Conservation (phyloP, 1,139 yeast species). For the Hanseniaspora gamundiae region DNA sequence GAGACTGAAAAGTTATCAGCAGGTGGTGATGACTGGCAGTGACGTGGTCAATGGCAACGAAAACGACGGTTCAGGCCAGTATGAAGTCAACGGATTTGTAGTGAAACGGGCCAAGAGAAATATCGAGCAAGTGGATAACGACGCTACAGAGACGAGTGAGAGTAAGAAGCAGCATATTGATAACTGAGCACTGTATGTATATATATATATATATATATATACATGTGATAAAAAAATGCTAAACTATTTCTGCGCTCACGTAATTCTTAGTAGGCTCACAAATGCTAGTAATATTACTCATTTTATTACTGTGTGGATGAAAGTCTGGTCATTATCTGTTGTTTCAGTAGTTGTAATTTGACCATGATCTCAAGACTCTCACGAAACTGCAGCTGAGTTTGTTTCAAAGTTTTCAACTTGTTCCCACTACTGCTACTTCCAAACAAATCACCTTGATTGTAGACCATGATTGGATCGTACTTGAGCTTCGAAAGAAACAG, state of each 20-base stretch:
- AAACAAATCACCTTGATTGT: not conserved
- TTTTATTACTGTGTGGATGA: not conserved
- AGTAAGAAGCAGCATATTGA: not conserved
- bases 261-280: too few relatives aligned
- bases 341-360: not conserved
- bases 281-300: too few relatives aligned
- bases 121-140: not conserved
- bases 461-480: not conserved
- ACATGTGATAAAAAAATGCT: too few relatives aligned
- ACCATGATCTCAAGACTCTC: not conserved
- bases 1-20: constrained; percentile 58
- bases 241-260: too few relatives aligned
- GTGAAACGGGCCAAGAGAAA: constrained; percentile 1
- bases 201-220: too few relatives aligned
- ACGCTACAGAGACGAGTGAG: not conserved
- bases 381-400: not conserved
- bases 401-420: not conserved
- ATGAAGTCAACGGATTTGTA: constrained; percentile 6
- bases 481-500: not conserved
- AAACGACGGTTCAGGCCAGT: not conserved
- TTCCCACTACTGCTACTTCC: not conserved
- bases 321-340: not conserved
- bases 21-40: constrained; percentile 32
- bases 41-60: constrained; percentile 4
- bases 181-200: too few relatives aligned